Evolutionary conservation across 139 green algal genomes (phyloP).

Genomic region (Monoraphidium neglectum): DNA sequence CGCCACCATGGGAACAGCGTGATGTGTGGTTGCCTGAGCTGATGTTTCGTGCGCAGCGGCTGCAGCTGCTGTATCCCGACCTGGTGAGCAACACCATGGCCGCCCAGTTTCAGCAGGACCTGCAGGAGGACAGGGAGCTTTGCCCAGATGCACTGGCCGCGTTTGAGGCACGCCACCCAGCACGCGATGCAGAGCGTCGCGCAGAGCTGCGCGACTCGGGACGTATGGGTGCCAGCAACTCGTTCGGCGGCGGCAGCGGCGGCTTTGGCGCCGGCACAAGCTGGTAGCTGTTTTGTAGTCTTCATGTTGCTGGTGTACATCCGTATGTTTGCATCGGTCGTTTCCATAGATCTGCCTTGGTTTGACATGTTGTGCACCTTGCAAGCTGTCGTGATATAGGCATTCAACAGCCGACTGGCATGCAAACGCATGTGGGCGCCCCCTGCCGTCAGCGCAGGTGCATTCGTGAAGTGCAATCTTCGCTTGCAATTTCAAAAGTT

Average conservation of each 20-base stretch:
- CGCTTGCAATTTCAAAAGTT: too few relatives aligned
- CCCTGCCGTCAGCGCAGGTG: too few relatives aligned
- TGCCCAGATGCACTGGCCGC: neutral
- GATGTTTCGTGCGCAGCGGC: slow-evolving; percentile 20
- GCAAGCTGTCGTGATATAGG: too few relatives aligned
- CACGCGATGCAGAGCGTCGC: neutral
- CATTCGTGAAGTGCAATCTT: too few relatives aligned
- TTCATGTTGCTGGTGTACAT: too few relatives aligned
- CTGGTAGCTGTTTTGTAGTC: slow-evolving; percentile 12
- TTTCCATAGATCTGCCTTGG: too few relatives aligned
- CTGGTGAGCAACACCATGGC: slow-evolving; percentile 26
- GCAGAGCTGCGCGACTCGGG: neutral
- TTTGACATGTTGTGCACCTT: too few relatives aligned
- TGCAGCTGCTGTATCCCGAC: slow-evolving; percentile 34
- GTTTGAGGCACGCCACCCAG: slow-evolving; percentile 10
- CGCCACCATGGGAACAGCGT: neutral
- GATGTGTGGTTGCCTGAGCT: slow-evolving; percentile 23
- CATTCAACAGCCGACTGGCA: too few relatives aligned
- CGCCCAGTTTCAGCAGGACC: slow-evolving; percentile 16
- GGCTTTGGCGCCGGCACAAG: slow-evolving; percentile 20
- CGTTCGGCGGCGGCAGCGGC: neutral
- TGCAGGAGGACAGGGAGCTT: neutral
- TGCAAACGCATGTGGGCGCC: too few relatives aligned
- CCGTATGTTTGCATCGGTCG: too few relatives aligned
- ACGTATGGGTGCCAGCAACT: neutral